phyloP scores from a whole-genome alignment of 2,329 filamentous ascomycete species.

The Fusarium sp. region DNA sequence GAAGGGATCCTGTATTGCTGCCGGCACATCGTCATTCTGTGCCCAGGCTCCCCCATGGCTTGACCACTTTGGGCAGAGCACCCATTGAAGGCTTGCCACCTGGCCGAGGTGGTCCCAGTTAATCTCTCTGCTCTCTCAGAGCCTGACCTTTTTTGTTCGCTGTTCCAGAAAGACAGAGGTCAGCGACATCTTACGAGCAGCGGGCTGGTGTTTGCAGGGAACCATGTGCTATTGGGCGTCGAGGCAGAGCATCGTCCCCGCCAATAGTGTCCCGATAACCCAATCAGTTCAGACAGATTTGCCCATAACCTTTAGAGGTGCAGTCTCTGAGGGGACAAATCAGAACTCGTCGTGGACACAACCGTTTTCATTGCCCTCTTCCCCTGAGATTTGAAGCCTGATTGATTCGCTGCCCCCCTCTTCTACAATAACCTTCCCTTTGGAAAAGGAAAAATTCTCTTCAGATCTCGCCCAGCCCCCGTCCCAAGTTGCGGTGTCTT shows the following conservation, averaged over 20 bases:
- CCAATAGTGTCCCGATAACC: conserved; percentile 26
- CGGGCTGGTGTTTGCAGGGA: background rate
- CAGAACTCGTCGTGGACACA: conserved; percentile 11
- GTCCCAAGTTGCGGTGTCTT: conserved; percentile 35
- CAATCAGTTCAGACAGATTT: conserved; percentile 36
- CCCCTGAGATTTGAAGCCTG: conserved; percentile 9
- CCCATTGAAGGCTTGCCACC: conserved; percentile 40
- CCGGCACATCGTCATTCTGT: conserved; percentile 1
- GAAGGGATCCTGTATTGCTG: background rate
- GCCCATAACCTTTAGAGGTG: conserved; percentile 27
- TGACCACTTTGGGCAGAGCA: conserved; percentile 9
- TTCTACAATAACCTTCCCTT: background rate
- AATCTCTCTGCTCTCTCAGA: conserved; percentile 23
- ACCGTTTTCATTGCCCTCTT: background rate
- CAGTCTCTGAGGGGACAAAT: conserved; percentile 29
- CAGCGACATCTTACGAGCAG: conserved; percentile 23
- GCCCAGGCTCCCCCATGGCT: background rate
- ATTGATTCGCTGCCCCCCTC: background rate
- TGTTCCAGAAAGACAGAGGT: conserved; percentile 18
- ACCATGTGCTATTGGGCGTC: conserved; percentile 26
- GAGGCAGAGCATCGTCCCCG: conserved; percentile 7
- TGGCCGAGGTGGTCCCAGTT: conserved; percentile 34
- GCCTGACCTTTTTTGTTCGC: conserved; percentile 3
- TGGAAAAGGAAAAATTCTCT: background rate
- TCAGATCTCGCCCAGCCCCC: conserved; percentile 1